Base-by-base conservation (phyloP, 345 rosid species). In the Kernera saxatilis region DNA sequence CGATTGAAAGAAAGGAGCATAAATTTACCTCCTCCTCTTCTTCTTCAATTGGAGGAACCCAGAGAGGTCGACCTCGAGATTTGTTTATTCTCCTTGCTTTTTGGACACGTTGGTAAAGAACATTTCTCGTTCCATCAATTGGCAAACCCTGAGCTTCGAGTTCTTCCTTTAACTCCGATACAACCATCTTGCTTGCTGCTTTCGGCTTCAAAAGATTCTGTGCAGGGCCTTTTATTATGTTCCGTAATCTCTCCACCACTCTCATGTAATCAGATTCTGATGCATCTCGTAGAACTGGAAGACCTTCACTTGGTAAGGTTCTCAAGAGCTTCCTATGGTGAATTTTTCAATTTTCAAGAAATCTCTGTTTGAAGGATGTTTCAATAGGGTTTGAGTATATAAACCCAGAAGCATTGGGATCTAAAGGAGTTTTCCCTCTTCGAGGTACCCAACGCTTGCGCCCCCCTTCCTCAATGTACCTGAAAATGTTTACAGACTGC, bases 401-500 rank as follows among this genome's bases (percentile, higher is more conserved):
- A 65, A 93, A 93, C 46, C 98, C 98, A 76, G 77, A 78, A 44
- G 87, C 90, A 79, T 93, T 97, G 0, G 98, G 97, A 80, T 93
- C 98, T 69, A 93, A 76, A 70, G 97, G 98, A 69, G 96, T 80
- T 82, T 87, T 88, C 30, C 98, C 97, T 73, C 90, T 83, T 76
- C 97, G 86, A 32, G 98, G 98, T 54, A 93, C 98, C 98, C 98
- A 93, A 60, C 96, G 88, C 80, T 93, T 93, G 74, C 97, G 92
- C 35, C 98, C 98, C 63, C 98, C 98, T 75, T 93, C 98, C 53
- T 78, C 89, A 58, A 86, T 48, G 61, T 93, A 93, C 87, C 98
- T 92, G 75, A 66, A 66, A 68, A 76, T 11, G 51, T 52, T 62
- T 57, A 73, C 29, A 69, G 58, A 49, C 26, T 32, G 22, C 45